These are phyloP conservation scores for Arabidopsis arenosa DNA, from an alignment of 345 rosid genomes.

Conservation along the genomic window DNA sequence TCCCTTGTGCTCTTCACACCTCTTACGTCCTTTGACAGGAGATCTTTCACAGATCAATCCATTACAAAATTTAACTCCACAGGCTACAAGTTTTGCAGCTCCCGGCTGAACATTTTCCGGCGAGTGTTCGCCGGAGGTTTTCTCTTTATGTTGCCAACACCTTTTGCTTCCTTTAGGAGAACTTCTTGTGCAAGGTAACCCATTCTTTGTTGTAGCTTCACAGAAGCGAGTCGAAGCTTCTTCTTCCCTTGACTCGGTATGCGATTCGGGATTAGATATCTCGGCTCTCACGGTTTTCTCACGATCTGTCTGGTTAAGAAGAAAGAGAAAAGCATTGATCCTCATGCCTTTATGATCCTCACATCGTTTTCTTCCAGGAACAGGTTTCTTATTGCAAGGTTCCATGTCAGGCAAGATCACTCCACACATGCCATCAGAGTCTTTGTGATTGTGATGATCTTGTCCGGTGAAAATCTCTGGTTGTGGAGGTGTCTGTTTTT, in stretches of 20 bases:
- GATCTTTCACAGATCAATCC: slow-evolving; percentile 42
- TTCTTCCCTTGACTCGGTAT: neutral
- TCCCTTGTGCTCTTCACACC: slow-evolving; percentile 48
- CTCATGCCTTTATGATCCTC: slow-evolving; percentile 74
- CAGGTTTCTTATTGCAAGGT: slow-evolving; percentile 53
- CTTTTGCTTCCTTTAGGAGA: slow-evolving; percentile 50
- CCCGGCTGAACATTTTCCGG: neutral
- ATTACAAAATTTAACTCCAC: slow-evolving; percentile 43
- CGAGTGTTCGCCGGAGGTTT: neutral
- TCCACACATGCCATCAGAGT: slow-evolving; percentile 50
- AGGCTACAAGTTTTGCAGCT: neutral
- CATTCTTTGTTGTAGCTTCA: slow-evolving; percentile 56
- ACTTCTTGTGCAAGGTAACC: slow-evolving; percentile 55
- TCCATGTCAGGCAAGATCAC: slow-evolving; percentile 56
- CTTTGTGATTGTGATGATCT: neutral
- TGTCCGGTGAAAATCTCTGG: slow-evolving; percentile 21
- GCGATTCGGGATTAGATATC: neutral
- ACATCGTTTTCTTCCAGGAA: slow-evolving; percentile 65
- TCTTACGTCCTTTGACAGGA: slow-evolving; percentile 45
- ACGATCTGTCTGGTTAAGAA: slow-evolving; percentile 30
- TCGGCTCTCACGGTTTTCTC: slow-evolving; percentile 35
- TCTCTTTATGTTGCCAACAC: slow-evolving; percentile 69
- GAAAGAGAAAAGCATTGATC: slow-evolving; percentile 46
- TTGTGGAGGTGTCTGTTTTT: slow-evolving; percentile 16
- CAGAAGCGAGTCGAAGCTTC: slow-evolving; percentile 40